Conservation (phyloP, 148 eudicot genomes). For the Linanthus parryae region DNA sequence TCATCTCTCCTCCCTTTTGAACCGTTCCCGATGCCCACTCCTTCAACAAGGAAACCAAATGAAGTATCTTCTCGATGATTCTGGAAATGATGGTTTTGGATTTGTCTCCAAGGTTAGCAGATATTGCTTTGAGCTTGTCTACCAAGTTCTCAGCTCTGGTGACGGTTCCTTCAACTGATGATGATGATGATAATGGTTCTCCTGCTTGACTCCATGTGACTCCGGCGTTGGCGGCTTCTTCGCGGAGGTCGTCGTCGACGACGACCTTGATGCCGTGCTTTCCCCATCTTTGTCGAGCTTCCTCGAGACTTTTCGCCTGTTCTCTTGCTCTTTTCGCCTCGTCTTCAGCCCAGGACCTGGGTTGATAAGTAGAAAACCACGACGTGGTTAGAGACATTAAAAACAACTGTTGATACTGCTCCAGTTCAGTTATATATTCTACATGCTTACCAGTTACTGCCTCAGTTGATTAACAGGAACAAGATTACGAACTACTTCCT, state of each 20-base stretch:
- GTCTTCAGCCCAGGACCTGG: slow-evolving; percentile 95
- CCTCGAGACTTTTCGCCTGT: slow-evolving; percentile 80
- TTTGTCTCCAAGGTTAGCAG: slow-evolving; percentile 50
- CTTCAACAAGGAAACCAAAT: slow-evolving; percentile 41
- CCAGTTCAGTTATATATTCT: too few species aligned
- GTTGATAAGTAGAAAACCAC: slow-evolving; percentile 8
- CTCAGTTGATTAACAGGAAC: too few species aligned
- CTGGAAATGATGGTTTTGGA: slow-evolving; percentile 46
- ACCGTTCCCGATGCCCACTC: slow-evolving; percentile 32
- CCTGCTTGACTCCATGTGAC: slow-evolving; percentile 68
- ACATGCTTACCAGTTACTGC: too few species aligned
- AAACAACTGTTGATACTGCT: too few species aligned
- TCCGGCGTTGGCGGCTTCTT: slow-evolving; percentile 50
- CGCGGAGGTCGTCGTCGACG: slow-evolving; percentile 60
- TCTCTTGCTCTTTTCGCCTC: slow-evolving; percentile 97
- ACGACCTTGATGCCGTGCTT: slow-evolving; percentile 76
- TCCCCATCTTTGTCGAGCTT: slow-evolving; percentile 93
- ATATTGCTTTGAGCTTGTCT: slow-evolving; percentile 69
- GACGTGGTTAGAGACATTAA: neutral
- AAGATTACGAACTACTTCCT: too few species aligned
- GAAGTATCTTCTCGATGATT: slow-evolving; percentile 44
- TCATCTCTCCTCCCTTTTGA: slow-evolving; percentile 33
- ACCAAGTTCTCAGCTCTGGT: slow-evolving; percentile 65
- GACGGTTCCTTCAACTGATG: slow-evolving; percentile 59
- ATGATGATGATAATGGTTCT: slow-evolving; percentile 38